phyloP scores from a whole-genome alignment of 352 stramenopile species.

The Plasmopara halstedii region DNA sequence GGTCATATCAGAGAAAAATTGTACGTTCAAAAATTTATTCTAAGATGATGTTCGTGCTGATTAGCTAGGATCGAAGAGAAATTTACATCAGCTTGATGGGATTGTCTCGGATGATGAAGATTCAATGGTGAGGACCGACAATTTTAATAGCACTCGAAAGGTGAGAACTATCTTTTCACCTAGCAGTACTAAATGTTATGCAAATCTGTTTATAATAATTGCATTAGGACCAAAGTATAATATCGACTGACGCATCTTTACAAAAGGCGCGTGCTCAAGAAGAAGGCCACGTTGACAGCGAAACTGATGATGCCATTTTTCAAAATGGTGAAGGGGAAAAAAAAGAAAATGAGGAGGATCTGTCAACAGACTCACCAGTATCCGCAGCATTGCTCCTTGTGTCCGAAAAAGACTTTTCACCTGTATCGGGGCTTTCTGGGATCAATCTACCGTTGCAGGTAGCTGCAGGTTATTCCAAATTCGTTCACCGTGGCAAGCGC shows the following conservation, averaged over 20 bases:
- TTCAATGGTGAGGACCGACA: neutral
- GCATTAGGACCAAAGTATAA: neutral
- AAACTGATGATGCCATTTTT: conserved; percentile 1
- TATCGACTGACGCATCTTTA: neutral
- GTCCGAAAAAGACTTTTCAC: conserved; percentile 19
- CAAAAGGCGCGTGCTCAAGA: neutral
- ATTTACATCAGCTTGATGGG: conserved; percentile 29
- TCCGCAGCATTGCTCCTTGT: conserved; percentile 10
- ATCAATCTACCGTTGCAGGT: conserved; percentile 38
- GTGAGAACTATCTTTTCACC: neutral
- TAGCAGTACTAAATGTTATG: neutral
- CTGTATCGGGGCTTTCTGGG: conserved; percentile 32
- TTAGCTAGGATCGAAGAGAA: conserved; percentile 31
- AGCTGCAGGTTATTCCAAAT: conserved; percentile 34
- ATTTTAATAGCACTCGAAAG: conserved; percentile 2
- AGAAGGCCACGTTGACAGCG: neutral
- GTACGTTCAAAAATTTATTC: neutral
- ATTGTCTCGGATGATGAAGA: conserved; percentile 14
- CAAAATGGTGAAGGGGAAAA: conserved; percentile 4
- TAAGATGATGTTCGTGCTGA: neutral
- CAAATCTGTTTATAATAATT: too few species aligned
- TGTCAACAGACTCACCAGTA: neutral
- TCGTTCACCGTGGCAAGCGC: conserved; percentile 24
- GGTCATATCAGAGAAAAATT: neutral
- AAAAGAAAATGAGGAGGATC: conserved; percentile 1